Evolutionary conservation across 805 yeast genomes (phyloP), one percentile per base, ranked within the genome.

Genomic region (Brettanomyces custersianus): DNA sequence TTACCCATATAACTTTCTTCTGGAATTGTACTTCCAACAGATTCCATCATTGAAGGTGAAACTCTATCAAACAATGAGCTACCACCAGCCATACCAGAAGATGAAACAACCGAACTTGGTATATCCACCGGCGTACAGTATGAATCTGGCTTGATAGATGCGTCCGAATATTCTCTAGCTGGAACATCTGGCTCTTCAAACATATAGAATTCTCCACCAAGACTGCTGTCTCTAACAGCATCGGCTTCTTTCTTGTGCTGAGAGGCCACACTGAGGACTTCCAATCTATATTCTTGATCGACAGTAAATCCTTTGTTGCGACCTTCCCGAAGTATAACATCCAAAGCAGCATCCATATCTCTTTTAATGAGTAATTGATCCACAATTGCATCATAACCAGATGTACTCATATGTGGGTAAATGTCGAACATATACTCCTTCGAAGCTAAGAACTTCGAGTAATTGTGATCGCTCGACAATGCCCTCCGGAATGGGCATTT

Each of bases 401-500:
- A 57, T 21, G 54, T 38, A 49, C 65, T 65, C 62, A 70, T 60
- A 40, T 55, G 59, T 12, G 74, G 66, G 45, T 69, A 72, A 35
- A 70, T 68, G 44, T 70, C 76, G 46, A 62, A 68, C 27, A 72
- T 55, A 34, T 67, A 62, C 34, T 59, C 60, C 15, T 59, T 55
- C 28, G 65, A 57, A 34, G 62, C 51, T 20, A 59, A 59, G 47
- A 68, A 72, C 34, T 59, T 60, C 42, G 55, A 54, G 44, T 62
- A 72, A 48, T 72, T 70, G 17, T 52, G 48, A 51, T 72, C 77
- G 25, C 56, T 51, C 3, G 39, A 30, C 17, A 39, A 34, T 4
- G 63, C 62, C 28, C 66, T 63, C 43, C 68, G 63, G 55, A 73
- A 72, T 2, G 77, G 77, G 34, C 73, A 57, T 26, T 65, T 66